Conservation (phyloP, 2,329 filamentous ascomycete genomes). For the Pestalotiopsis sp. region DNA sequence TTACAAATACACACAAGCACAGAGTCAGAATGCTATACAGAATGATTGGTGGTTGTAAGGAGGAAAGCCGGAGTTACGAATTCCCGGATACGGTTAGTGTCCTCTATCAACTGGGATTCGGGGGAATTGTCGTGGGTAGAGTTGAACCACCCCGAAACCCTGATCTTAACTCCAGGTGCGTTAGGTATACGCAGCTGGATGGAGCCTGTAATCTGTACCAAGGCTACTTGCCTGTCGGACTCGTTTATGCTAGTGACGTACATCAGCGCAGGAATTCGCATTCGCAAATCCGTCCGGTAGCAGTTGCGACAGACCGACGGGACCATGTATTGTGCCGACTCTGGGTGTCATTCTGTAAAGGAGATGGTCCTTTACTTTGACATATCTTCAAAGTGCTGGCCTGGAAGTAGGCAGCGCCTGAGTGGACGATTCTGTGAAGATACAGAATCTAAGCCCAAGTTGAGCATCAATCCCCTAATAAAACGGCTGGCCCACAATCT, state of each 20-base stretch:
- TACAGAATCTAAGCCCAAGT: no score
- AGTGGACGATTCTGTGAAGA: no score
- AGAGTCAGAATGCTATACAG: not conserved
- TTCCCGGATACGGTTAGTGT: not conserved
- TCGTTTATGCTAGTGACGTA: not conserved
- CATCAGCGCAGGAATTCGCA: not conserved
- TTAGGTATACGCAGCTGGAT: not conserved
- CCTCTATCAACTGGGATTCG: not conserved
- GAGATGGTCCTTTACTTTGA: no score
- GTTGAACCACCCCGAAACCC: not conserved
- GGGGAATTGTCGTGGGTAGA: no score
- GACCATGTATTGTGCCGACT: not conserved
- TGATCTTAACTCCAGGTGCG: not conserved
- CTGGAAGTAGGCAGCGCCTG: no score
- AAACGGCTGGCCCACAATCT: no score
- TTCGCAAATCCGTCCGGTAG: not conserved
- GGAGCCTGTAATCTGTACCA: no score
- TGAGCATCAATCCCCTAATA: no score
- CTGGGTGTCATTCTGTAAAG: no score
- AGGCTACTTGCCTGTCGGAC: not conserved
- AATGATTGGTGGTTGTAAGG: not conserved
- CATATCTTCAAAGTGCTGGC: no score
- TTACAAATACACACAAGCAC: not conserved
- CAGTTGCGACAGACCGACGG: not conserved
- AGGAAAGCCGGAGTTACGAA: not conserved